Evolutionary conservation across 1,284 basidiomycete genomes (phyloP), one percentile per base, ranked within the genome.

Genomic region (Cutaneotrichosporon sp.): DNA sequence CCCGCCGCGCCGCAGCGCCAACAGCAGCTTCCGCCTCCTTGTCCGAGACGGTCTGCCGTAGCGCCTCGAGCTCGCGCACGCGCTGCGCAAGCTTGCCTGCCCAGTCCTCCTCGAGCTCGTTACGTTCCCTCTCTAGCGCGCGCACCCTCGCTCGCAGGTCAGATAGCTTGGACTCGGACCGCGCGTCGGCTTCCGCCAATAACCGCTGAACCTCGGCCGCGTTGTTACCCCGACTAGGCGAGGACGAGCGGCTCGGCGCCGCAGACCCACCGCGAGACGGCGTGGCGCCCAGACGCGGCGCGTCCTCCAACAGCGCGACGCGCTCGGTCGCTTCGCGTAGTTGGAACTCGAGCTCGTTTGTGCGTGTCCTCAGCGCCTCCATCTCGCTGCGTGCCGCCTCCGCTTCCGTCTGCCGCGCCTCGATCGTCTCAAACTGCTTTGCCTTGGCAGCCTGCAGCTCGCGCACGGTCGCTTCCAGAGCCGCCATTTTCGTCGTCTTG

Each of bases 341-440:
- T 67, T 92, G 89, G 67, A 87, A 92, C 62, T 90, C 83, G 34
- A 89, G 77, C 68, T 97, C 92, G 9, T 84, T 84, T 40, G 84
- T 85, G 63, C 87, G 84, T 46, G 84, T 83, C 61, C 87, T 83
- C 30, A 90, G 73, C 0, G 80, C 80, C 63, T 90, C 88, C 1
- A 85, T 78, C 55, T 86, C 83, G 3, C 81, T 82, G 55, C 86
- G 83, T 1, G 84, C 83, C 0, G 86, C 85, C 74, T 97, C 92
- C 14, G 87, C 73, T 66, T 96, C 90, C 13, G 87, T 89, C 69
- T 93, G 88, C 22, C 87, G 84, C 39, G 86, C 65, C 73, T 96
- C 89, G 4, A 90, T 78, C 55, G 87, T 83, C 59, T 90, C 87
- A 66, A 94, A 96, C 52, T 90, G 80, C 15, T 77, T 69, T 60